Base-by-base conservation (phyloP, 73 alveolate genomes). In the Paramecium octaurelia region DNA sequence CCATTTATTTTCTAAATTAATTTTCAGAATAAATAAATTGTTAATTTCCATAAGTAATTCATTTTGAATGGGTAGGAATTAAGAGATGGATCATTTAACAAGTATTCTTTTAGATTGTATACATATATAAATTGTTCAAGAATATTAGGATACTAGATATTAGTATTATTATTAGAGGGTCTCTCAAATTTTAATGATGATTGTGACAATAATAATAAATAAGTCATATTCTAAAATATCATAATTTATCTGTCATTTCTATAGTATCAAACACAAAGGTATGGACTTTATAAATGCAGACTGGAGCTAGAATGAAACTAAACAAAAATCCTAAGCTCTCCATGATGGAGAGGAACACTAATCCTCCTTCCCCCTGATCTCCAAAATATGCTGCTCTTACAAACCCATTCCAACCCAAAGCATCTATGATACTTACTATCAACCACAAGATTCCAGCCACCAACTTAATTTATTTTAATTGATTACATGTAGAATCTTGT, bases 371-470 rank as follows among this genome's bases (percentile, higher is more conserved):
- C 0, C 31, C 91, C 12, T 80, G 8, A 24, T 80, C 43, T 38
- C 57, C 75, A 80, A 80, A 80, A 11, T 44, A 40, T 5, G 70
- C 70, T 44, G 91, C 70, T 44, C 91, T 21, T 44, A 80, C 91
- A 46, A 80, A 80, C 14, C 91, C 91, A 48, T 80, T 80, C 70
- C 70, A 80, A 40, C 76, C 91, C 43, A 80, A 46, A 9, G 70
- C 91, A n/a, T 80, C 75, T 16, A 80, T 42, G 1, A 80, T 80
- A 12, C 64, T 31, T 40, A 80, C 40, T 24, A 80, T 44, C 20
- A 80, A 80, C 91, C 91, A 80, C 18, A 80, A 80, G n/a, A 80
- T 42, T 9, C 91, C 91, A 23, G 91, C 91, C 16, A 80, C 16
- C 43, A 80, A 46, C 91, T 80, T 23, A 44, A 10, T 11, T 44